phyloP scores from a whole-genome alignment of 495 filamentous ascomycete genomes.

The Friedmanniomyces endolithicus region DNA sequence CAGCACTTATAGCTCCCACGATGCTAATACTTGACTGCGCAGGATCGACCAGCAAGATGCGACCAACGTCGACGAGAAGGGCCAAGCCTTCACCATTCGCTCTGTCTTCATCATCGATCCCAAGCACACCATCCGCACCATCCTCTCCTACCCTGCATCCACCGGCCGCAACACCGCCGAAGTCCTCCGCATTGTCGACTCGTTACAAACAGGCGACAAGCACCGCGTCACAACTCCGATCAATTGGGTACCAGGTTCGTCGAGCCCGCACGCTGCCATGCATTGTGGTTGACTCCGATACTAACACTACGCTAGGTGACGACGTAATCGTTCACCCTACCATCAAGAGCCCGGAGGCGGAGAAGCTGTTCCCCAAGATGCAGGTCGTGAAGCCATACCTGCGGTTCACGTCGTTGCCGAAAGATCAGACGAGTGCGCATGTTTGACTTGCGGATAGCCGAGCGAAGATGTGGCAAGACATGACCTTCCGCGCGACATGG shows the following conservation, averaged over 20 bases:
- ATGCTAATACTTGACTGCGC: constrained; percentile 2
- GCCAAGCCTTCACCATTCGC: constrained; percentile 95
- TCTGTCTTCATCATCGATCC: constrained; percentile 99
- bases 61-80: constrained; percentile 69
- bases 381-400: constrained; percentile 87
- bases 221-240: constrained; percentile 72
- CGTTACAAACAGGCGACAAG: constrained; percentile 95
- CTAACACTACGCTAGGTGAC: constrained; percentile 23
- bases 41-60: constrained; percentile 76
- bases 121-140: constrained; percentile 93
- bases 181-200: constrained; percentile 89
- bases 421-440: constrained; percentile 30
- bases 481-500: constrained; percentile 11
- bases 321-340: constrained; percentile 92
- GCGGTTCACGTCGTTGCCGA: constrained; percentile 33
- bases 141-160: constrained; percentile 91
- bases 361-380: constrained; percentile 78
- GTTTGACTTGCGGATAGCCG: constrained; percentile 15
- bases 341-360: constrained; percentile 75
- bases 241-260: constrained; percentile 25
- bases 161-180: constrained; percentile 95
- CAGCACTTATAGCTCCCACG: background rate
- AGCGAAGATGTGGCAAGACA: constrained; percentile 3
- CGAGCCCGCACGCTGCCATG: background rate
- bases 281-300: too few relatives aligned